These are phyloP conservation scores for Casuarina glauca DNA, from an alignment of 306 rosid genomes.

Conservation along the genomic window DNA sequence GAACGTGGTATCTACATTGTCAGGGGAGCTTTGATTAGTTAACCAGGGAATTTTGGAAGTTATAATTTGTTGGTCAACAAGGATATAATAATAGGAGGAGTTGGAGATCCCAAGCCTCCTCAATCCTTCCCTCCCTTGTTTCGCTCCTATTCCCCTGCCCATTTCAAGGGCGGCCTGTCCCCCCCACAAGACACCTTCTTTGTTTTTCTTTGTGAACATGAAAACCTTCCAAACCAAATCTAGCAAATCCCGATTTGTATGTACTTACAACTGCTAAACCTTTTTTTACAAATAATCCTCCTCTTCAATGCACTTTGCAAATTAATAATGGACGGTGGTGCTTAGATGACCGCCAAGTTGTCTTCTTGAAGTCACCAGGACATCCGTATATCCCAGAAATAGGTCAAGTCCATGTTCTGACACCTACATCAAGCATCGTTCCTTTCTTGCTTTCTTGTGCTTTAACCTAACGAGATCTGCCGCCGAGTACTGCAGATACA, in stretches of 20 bases:
- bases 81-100: neutral
- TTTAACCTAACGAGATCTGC: neutral
- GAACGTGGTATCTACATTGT: too few relatives aligned
- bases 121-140: constrained; percentile 17
- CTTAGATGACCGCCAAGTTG: neutral
- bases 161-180: constrained; percentile 33
- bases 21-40: neutral
- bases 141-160: constrained; percentile 28
- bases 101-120: neutral
- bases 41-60: neutral
- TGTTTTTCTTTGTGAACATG: constrained; percentile 22
- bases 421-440: neutral
- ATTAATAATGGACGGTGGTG: neutral
- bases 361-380: neutral
- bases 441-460: neutral
- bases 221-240: constrained; percentile 26
- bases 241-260: constrained; percentile 37
- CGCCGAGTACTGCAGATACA: too few relatives aligned
- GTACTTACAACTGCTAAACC: constrained; percentile 16
- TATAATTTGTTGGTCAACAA: constrained; percentile 1
- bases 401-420: neutral
- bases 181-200: constrained; percentile 22
- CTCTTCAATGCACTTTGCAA: constrained; percentile 3
- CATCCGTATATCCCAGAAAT: neutral
- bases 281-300: constrained; percentile 10